phyloP scores from a whole-genome alignment of 495 filamentous ascomycete genomes.

The Penicillium odoratum region DNA sequence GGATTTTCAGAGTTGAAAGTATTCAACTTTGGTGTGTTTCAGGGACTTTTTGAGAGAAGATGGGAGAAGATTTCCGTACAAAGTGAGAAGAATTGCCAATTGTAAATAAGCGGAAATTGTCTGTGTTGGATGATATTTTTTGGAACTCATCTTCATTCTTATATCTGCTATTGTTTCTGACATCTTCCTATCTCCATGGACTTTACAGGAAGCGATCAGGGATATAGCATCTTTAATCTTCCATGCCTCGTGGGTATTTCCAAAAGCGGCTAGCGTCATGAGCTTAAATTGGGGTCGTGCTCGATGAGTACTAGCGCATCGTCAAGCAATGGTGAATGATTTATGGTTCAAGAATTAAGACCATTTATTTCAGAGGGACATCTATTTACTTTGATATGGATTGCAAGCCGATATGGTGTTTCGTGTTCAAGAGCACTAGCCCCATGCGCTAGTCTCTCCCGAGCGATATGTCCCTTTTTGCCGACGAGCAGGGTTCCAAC shows the following conservation, averaged over 20 bases:
- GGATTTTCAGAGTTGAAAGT: not conserved
- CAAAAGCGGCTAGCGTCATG: not conserved
- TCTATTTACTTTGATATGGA: not conserved
- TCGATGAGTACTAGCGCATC: not conserved
- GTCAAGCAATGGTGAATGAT: not conserved
- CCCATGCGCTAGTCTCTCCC: too few species aligned
- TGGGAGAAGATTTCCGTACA: conserved; percentile 1
- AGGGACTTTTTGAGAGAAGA: conserved; percentile 7
- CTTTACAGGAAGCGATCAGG: not conserved
- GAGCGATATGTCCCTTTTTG: too few species aligned
- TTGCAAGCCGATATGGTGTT: too few species aligned
- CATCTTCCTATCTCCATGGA: too few species aligned
- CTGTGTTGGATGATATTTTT: not conserved
- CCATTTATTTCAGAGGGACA: not conserved
- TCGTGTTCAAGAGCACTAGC: too few species aligned
- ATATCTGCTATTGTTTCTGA: not conserved
- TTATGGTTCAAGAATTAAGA: not conserved
- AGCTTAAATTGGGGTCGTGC: conserved; percentile 2
- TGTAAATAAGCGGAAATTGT: too few species aligned
- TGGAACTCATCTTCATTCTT: not conserved
- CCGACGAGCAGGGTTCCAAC: too few species aligned
- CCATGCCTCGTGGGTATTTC: not conserved
- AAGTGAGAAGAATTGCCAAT: too few species aligned
- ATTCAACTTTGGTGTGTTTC: conserved; percentile 6
- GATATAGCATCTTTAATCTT: not conserved